Conservation (phyloP, 441 rosid species). For the Dalechampia spathulata region DNA sequence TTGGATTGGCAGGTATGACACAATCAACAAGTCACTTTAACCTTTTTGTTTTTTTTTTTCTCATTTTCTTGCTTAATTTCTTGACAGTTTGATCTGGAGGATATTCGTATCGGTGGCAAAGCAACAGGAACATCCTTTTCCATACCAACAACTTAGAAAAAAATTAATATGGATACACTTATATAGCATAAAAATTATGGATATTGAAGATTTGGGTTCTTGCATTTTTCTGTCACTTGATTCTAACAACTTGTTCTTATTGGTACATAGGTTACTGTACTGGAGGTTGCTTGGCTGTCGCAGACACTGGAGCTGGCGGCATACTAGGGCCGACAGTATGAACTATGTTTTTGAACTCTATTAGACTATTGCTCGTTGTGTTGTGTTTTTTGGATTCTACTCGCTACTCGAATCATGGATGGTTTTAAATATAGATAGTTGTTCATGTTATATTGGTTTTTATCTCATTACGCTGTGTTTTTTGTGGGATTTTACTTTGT, state of each 20-base stretch:
- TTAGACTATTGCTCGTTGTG: neutral
- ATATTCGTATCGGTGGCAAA: conserved; percentile 54
- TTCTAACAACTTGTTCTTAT: conserved; percentile 1
- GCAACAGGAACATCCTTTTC: conserved; percentile 43
- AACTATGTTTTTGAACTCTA: neutral
- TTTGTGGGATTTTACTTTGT: too few relatives aligned
- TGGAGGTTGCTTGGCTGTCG: conserved; percentile 61
- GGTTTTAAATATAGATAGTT: neutral
- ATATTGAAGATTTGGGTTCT: neutral
- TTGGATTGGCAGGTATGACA: conserved; percentile 87
- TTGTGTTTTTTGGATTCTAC: too few relatives aligned
- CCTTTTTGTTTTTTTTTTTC: neutral
- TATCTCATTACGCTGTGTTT: too few relatives aligned
- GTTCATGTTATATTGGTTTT: too few relatives aligned
- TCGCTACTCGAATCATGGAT: neutral
- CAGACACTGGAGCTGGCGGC: conserved; percentile 83
- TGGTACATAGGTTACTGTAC: conserved; percentile 52
- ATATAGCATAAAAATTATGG: too few relatives aligned
- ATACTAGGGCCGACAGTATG: conserved; percentile 76
- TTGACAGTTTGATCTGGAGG: conserved; percentile 75
- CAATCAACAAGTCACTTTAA: too few relatives aligned
- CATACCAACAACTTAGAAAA: neutral
- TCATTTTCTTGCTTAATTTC: conserved; percentile 6
- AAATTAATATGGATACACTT: neutral
- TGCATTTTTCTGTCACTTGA: neutral